A percentile compares a stretch with the other conserved stretches of the same genome.
Evolutionary conservation across 768 basidiomycete species (phyloP).

Genomic region (Auriscalpium microsporum): DNA sequence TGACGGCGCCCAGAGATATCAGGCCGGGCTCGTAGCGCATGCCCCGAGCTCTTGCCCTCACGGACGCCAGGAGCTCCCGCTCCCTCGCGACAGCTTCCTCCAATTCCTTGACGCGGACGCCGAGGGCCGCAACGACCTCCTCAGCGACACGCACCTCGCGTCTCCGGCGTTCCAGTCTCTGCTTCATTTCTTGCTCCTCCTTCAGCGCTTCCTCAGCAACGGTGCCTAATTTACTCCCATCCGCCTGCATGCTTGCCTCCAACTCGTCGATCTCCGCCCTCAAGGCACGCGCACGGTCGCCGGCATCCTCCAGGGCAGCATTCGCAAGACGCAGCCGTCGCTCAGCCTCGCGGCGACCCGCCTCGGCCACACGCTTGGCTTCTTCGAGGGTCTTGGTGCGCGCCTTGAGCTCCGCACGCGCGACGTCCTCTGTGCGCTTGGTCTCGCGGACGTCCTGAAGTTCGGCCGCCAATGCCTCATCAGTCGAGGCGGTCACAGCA

Average conservation of each 20-base stretch:
- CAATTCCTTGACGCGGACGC: slow-evolving; percentile 60
- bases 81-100: slow-evolving; percentile 63
- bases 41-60: slow-evolving; percentile 50
- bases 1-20: slow-evolving; percentile 23
- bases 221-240: slow-evolving; percentile 30
- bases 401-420: slow-evolving; percentile 69
- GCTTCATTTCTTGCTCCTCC: slow-evolving; percentile 4
- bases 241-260: slow-evolving; percentile 44
- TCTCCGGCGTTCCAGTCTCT: slow-evolving; percentile 27
- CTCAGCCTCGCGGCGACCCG: slow-evolving; percentile 75
- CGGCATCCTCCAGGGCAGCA: slow-evolving; percentile 52
- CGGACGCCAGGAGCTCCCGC: slow-evolving; percentile 48
- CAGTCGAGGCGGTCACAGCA: slow-evolving; percentile 35
- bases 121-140: slow-evolving; percentile 34
- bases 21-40: slow-evolving; percentile 35
- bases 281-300: slow-evolving; percentile 46
- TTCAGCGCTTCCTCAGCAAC: slow-evolving; percentile 14
- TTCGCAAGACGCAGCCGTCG: slow-evolving; percentile 73
- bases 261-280: slow-evolving; percentile 53
- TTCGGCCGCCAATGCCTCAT: slow-evolving; percentile 49
- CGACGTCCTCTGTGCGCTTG: slow-evolving; percentile 78
- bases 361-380: slow-evolving; percentile 74
- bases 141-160: slow-evolving; percentile 41
- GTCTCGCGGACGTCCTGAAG: slow-evolving; percentile 71
- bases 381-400: slow-evolving; percentile 85